Percentiles rank a stretch among this genome's conserved stretches.
These are phyloP conservation scores for Rhizopus stolonifer DNA, from an alignment of 371 early-diverging fungal genomes.

Conservation along the genomic window DNA sequence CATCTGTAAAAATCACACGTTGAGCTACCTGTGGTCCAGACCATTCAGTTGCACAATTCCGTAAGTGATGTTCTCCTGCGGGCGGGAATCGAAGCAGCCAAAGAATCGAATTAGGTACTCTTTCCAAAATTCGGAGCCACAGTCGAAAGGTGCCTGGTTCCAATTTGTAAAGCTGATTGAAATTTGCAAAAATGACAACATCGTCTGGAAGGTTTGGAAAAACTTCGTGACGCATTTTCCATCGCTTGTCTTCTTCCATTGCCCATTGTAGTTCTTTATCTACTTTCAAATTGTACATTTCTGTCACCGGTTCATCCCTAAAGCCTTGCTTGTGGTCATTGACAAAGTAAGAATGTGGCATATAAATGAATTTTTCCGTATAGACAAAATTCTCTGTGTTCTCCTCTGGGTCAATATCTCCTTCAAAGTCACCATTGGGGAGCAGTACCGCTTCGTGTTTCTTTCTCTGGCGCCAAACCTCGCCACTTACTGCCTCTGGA, in stretches of 20 bases:
- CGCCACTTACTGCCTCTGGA: constrained; percentile 76
- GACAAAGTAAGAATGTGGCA: constrained; percentile 92
- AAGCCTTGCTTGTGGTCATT: constrained; percentile 94
- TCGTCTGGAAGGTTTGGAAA: constrained; percentile 83
- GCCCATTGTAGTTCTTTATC: constrained; percentile 61
- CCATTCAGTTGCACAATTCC: constrained; percentile 71
- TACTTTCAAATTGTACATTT: constrained; percentile 2
- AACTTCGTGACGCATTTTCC: constrained; percentile 84
- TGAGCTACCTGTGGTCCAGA: constrained; percentile 77
- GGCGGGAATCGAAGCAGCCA: constrained; percentile 93
- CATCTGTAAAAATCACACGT: constrained; percentile 89
- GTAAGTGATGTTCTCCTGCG: constrained; percentile 80
- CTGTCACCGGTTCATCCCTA: constrained; percentile 63
- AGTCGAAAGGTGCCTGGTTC: constrained; percentile 80
- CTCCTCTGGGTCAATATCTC: constrained; percentile 79
- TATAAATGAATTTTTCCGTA: constrained; percentile 87
- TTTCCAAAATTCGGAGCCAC: constrained; percentile 81
- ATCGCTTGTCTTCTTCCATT: constrained; percentile 76
- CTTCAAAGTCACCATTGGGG: constrained; percentile 52
- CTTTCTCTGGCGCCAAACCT: constrained; percentile 56
- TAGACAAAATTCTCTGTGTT: constrained; percentile 70
- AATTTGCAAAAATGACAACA: constrained; percentile 89
- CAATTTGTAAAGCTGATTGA: constrained; percentile 93
- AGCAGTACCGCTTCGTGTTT: neutral
- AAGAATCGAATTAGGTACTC: constrained; percentile 80